Evolutionary conservation across 257 asterid genomes (phyloP).

Genomic region (Fraxinus quadrangulata): DNA sequence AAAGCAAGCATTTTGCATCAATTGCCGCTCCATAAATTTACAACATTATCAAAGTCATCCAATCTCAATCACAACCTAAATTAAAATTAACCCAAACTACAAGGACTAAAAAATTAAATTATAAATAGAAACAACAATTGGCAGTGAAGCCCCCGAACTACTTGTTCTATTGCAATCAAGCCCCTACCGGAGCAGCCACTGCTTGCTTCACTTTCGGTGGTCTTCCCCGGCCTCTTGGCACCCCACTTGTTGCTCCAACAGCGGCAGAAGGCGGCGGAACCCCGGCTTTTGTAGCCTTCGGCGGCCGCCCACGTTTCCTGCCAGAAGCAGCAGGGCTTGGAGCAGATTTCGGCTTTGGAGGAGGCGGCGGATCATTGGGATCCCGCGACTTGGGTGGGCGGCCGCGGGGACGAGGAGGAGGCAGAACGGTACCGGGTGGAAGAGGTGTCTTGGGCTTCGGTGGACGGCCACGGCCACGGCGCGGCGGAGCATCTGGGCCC

Average conservation of each 20-base stretch:
- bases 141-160: slow-evolving; percentile 37
- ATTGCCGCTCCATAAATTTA: slow-evolving; percentile 40
- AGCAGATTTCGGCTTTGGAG: slow-evolving; percentile 41
- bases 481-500: slow-evolving; percentile 70
- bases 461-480: slow-evolving; percentile 92
- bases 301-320: slow-evolving; percentile 76
- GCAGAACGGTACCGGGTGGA: slow-evolving; percentile 31
- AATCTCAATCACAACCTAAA: slow-evolving; percentile 28
- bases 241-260: slow-evolving; percentile 14
- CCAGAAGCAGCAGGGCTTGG: slow-evolving; percentile 36
- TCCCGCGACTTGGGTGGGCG: slow-evolving; percentile 65
- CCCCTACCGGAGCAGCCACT: slow-evolving; percentile 64
- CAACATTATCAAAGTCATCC: slow-evolving; percentile 30
- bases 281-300: slow-evolving; percentile 39
- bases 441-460: slow-evolving; percentile 68
- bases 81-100: slow-evolving; percentile 42
- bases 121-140: slow-evolving; percentile 34
- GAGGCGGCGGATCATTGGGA: slow-evolving; percentile 38
- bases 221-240: slow-evolving; percentile 77
- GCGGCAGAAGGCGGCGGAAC: background rate
- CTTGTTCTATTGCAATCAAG: slow-evolving; percentile 37
- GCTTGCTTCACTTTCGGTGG: slow-evolving; percentile 77
- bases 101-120: slow-evolving; percentile 30
- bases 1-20: slow-evolving; percentile 13
- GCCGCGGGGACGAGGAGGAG: slow-evolving; percentile 74